Percentiles rank a stretch among this genome's conserved stretches.
Evolutionary conservation across 1,284 basidiomycete genomes (phyloP).

Genomic region (Boletellus deceptivus): DNA sequence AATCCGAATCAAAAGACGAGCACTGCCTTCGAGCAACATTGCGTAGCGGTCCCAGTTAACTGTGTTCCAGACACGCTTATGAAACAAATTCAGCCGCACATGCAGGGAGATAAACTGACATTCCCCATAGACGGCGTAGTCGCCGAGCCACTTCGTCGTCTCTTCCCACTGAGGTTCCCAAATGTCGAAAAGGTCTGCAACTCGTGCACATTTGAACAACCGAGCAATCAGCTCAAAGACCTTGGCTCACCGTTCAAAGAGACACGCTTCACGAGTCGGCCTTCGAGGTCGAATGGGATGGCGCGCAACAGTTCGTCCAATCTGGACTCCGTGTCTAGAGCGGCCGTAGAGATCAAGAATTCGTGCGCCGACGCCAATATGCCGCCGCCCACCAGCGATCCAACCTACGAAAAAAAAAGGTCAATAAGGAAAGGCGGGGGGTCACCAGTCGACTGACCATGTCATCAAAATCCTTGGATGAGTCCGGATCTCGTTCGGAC

Average conservation of each 20-base stretch:
- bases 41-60: constrained; percentile 62
- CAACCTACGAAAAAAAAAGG: constrained; percentile 36
- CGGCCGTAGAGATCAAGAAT: constrained; percentile 48
- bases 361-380: constrained; percentile 42
- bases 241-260: constrained; percentile 46
- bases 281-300: constrained; percentile 53
- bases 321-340: constrained; percentile 55
- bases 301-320: constrained; percentile 42
- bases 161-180: constrained; percentile 48
- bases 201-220: constrained; percentile 1
- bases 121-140: constrained; percentile 45
- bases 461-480: constrained; percentile 43
- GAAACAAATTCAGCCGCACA: neutral
- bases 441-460: constrained; percentile 41
- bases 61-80: constrained; percentile 26
- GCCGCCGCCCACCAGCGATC: constrained; percentile 44
- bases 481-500: constrained; percentile 43
- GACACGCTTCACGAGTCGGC: constrained; percentile 48
- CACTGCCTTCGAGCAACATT: constrained; percentile 43
- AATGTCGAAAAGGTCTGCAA: constrained; percentile 46
- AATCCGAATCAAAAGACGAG: constrained; percentile 42
- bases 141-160: constrained; percentile 55
- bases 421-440: constrained; percentile 1
- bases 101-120: constrained; percentile 42
- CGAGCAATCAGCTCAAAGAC: neutral